Conservation (phyloP, 768 basidiomycete genomes). For the Lactarius sp. region DNA sequence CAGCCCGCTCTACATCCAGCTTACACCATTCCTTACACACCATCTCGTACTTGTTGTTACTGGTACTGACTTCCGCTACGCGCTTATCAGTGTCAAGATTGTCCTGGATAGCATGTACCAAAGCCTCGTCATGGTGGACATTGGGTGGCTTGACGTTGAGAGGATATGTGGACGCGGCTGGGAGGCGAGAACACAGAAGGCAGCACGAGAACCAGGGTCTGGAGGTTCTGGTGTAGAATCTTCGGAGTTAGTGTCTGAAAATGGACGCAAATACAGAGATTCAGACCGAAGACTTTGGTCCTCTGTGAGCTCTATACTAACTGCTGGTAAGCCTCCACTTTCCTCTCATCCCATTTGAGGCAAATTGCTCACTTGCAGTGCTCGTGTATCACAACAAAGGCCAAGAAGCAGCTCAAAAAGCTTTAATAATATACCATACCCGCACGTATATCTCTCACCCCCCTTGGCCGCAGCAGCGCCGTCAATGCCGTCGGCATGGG, state of each 20-base stretch:
- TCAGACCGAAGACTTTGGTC: conserved; percentile 66
- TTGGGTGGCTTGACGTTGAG: conserved; percentile 70
- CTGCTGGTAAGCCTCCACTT: conserved; percentile 57
- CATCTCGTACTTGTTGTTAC: conserved; percentile 83
- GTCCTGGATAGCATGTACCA: conserved; percentile 51
- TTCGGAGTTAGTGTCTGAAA: conserved; percentile 21
- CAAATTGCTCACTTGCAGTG: conserved; percentile 41
- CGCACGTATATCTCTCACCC: conserved; percentile 59
- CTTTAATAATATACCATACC: conserved; percentile 78
- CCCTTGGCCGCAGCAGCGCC: conserved; percentile 33
- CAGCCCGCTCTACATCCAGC: conserved; percentile 67
- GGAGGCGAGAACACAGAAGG: conserved; percentile 28
- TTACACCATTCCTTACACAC: conserved; percentile 70
- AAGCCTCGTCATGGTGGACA: conserved; percentile 67
- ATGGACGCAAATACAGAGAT: conserved; percentile 33
- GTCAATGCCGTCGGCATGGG: neutral
- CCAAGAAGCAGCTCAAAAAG: conserved; percentile 87
- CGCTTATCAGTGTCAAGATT: conserved; percentile 64
- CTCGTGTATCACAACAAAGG: conserved; percentile 86
- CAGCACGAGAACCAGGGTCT: conserved; percentile 30
- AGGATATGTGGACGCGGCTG: conserved; percentile 47
- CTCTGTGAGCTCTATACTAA: conserved; percentile 80
- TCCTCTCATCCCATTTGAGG: neutral
- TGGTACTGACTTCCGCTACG: conserved; percentile 74
- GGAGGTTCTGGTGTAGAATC: conserved; percentile 2